Percentiles rank a stretch among this genome's conserved stretches.
These are phyloP conservation scores for Venturia carpophila DNA, from an alignment of 2,329 filamentous ascomycete genomes.

Conservation along the genomic window DNA sequence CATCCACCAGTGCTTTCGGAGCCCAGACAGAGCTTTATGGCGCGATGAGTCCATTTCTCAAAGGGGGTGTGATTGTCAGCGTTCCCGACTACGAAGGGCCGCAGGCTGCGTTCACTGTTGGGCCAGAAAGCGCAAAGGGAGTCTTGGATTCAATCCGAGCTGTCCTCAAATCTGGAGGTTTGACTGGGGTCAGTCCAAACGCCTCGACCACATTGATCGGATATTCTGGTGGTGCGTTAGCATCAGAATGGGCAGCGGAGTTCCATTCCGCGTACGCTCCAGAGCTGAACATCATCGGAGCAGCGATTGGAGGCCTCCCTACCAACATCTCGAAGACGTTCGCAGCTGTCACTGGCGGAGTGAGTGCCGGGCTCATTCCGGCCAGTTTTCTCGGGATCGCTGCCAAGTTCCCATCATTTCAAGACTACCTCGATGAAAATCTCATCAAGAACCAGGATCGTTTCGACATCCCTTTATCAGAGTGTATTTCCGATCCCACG, in stretches of 20 bases:
- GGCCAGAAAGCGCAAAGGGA: conserved; percentile 24
- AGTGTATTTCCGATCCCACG: background rate
- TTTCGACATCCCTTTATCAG: background rate
- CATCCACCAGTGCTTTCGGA: background rate
- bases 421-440: background rate
- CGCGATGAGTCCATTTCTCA: conserved; percentile 19
- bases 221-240: conserved; percentile 25
- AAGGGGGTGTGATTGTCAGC: conserved; percentile 24
- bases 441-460: background rate
- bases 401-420: background rate
- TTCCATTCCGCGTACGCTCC: conserved; percentile 25
- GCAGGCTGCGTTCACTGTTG: conserved; percentile 23
- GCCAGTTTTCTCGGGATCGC: background rate
- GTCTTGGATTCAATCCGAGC: conserved; percentile 27
- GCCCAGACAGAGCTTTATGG: conserved; percentile 15
- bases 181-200: conserved; percentile 19
- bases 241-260: conserved; percentile 26
- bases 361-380: background rate
- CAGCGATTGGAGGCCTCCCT: conserved; percentile 27
- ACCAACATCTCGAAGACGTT: conserved; percentile 24
- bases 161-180: conserved; percentile 10
- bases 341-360: background rate
- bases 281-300: conserved; percentile 26
- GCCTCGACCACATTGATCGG: conserved; percentile 18
- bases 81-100: conserved; percentile 26